Evolutionary conservation across 2,329 filamentous ascomycete species (phyloP), one percentile per base, ranked within the genome.

Genomic region (Reticulascus tulasneorum): DNA sequence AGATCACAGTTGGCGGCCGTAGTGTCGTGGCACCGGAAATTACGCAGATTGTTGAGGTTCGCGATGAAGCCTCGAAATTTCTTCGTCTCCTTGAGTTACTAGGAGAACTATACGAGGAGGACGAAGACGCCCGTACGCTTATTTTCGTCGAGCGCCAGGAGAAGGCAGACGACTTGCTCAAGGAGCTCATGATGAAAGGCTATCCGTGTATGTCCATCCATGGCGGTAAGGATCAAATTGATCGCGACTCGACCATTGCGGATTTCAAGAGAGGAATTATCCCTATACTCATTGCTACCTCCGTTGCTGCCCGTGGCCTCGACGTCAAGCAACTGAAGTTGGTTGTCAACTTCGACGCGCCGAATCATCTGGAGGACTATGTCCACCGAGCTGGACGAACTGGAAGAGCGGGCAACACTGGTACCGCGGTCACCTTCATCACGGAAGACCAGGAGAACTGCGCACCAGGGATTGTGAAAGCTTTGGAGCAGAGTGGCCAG

Each of bases 281-380:
- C 30, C 90, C 90, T 0, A 84, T 98, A 38, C 71, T 98, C 55
- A 84, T 97, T 53, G 93, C 93, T 9, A 98, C 93, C 0, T 96
- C 91, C 9, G 88, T 98, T 40, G 93, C 93, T 24, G 93, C 93
- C 33, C 86, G 93, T 60, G 93, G 93, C 42, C 71, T 98, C 25
- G 93, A 98, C 58, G 91, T 98, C 28, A 95, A 96, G 63, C 88
- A 94, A 58, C 73, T 98, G 22, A 96, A 94, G 60, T 75, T 97
- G 21, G 93, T 98, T 35, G 82, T 98, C 64, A 97, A 97, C 63
- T 96, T 88, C 56, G 90, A 96, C 55, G 86, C 84, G 1, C 91
- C 90, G 1, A 94, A 94, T 52, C 90, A 97, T 63, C 64, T 95
- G 44, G 93, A 98, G 63, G 93, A 97, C 55, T 97, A 97, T 53